Percentiles rank a stretch among this genome's conserved stretches.
phyloP scores from a whole-genome alignment of 2,329 filamentous ascomycete genomes.

The Penicillium brevicompactum region DNA sequence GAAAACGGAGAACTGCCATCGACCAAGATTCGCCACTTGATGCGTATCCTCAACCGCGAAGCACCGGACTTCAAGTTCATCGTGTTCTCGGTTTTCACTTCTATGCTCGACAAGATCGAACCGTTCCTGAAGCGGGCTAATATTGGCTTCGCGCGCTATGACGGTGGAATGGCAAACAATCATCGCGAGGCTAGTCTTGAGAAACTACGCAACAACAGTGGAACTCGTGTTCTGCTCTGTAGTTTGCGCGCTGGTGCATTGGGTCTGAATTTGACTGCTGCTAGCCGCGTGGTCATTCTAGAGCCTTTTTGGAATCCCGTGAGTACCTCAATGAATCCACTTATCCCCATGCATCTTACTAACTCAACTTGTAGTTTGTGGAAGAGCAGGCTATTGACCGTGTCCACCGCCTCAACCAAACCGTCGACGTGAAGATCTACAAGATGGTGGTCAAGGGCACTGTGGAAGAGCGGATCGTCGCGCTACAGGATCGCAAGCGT shows the following conservation, averaged over 20 bases:
- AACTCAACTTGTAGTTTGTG: slow-evolving; percentile 67
- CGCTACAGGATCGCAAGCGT: slow-evolving; percentile 90
- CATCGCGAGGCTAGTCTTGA: slow-evolving; percentile 83
- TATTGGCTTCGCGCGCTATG: slow-evolving; percentile 84
- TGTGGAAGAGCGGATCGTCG: slow-evolving; percentile 93
- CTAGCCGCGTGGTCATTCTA: slow-evolving; percentile 88
- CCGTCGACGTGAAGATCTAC: slow-evolving; percentile 90
- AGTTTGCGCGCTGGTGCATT: slow-evolving; percentile 91
- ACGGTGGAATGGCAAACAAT: slow-evolving; percentile 94
- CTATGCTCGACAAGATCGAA: slow-evolving; percentile 95
- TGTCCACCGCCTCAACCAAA: slow-evolving; percentile 97
- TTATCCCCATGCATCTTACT: slow-evolving; percentile 19
- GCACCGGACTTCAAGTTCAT: slow-evolving; percentile 89
- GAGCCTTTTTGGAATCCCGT: slow-evolving; percentile 99
- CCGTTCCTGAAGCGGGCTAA: slow-evolving; percentile 78
- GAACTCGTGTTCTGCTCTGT: slow-evolving; percentile 82
- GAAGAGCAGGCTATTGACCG: slow-evolving; percentile 99
- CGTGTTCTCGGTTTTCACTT: slow-evolving; percentile 97
- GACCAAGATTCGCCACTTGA: slow-evolving; percentile 86
- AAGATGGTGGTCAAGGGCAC: slow-evolving; percentile 84
- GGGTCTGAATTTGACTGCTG: slow-evolving; percentile 91
- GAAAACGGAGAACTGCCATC: slow-evolving; percentile 59
- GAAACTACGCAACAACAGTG: slow-evolving; percentile 71
- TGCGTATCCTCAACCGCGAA: slow-evolving; percentile 79
- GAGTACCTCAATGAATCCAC: slow-evolving; percentile 36